These are phyloP conservation scores for Suillus plorans DNA, from an alignment of 768 basidiomycete genomes.

Conservation along the genomic window DNA sequence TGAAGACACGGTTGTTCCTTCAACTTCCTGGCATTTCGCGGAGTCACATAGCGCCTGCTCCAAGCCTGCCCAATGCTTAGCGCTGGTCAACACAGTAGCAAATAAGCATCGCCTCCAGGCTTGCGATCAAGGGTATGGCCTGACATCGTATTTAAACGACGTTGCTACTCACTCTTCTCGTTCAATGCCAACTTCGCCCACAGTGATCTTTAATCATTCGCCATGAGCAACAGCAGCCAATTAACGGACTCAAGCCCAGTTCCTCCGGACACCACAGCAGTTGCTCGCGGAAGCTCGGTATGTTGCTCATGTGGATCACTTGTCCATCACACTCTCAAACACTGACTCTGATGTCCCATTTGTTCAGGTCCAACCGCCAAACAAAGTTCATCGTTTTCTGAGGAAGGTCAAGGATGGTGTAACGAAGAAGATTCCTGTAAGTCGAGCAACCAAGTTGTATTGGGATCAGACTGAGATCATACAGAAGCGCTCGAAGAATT, in stretches of 20 bases:
- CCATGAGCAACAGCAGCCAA: not conserved
- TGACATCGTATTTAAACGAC: too few relatives aligned
- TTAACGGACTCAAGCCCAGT: not conserved
- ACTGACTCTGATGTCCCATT: not conserved
- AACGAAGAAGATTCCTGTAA: not conserved
- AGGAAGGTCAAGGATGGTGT: not conserved
- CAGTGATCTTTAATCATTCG: not conserved
- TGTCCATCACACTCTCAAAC: not conserved
- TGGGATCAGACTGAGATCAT: not conserved
- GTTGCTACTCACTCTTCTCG: not conserved
- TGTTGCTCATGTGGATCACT: not conserved
- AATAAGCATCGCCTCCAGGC: not conserved
- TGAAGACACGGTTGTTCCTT: too few relatives aligned
- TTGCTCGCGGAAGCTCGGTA: not conserved
- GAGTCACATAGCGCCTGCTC: too few relatives aligned
- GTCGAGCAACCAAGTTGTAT: not conserved
- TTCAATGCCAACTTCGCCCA: not conserved
- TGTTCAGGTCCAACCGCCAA: not conserved
- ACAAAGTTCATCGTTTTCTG: not conserved
- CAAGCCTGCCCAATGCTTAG: too few relatives aligned
- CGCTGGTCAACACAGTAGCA: too few relatives aligned
- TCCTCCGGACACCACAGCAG: too few relatives aligned
- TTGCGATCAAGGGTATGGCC: not conserved
- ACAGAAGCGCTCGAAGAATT: not conserved
- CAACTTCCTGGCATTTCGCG: too few relatives aligned